Base-by-base conservation (phyloP, 179 eudicot genomes). In the Corrigiola litoralis region DNA sequence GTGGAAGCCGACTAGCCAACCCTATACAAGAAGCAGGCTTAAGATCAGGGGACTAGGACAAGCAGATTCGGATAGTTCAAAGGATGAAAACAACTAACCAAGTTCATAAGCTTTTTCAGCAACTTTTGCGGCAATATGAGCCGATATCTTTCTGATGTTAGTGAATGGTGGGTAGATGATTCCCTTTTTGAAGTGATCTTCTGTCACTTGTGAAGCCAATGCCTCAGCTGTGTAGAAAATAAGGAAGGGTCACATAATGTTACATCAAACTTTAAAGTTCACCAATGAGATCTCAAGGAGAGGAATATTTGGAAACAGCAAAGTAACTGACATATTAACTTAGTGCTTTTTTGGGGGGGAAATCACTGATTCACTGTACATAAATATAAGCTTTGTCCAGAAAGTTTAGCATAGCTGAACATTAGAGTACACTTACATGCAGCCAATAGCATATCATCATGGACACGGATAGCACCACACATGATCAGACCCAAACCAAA, bases 81-180 rank as follows among this genome's bases (percentile, higher is more conserved):
- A 60, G 53, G 24, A 31, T 8, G 27, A 36, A 25, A 40, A 33
- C 0, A 38, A 61, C 84, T 68, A 4, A 88, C 97, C 90, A 23
- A 94, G 99, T 45, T 94, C 94, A 69, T 94, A 94, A 59, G 89
- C 90, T 72, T 87, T 88, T 42, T 82, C 89, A 74, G 99, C 99
- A 9, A 94, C 97, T 58, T 75, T 84, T 47, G 97, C 89, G 61
- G 99, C 97, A 70, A 94, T 87, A 46, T 88, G 67, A 55, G 96
- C 94, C 23, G 99, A 94, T 49, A 94, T 94, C 58, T 82, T 86
- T 71, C 99, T 76, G 75, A 94, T 94, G 58, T 79, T 79, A 1
- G 82, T 52, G 73, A 83, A 78, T 65, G 96, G 96, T 0, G 99
- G 99, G 55, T 83, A 94, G 56, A 83, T 87, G 75, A 86, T 74